A percentile compares a stretch with the other conserved stretches of the same genome.
These are phyloP conservation scores for Coniochaeta sp. DNA, from an alignment of 2,329 filamentous ascomycete genomes.

Conservation along the genomic window DNA sequence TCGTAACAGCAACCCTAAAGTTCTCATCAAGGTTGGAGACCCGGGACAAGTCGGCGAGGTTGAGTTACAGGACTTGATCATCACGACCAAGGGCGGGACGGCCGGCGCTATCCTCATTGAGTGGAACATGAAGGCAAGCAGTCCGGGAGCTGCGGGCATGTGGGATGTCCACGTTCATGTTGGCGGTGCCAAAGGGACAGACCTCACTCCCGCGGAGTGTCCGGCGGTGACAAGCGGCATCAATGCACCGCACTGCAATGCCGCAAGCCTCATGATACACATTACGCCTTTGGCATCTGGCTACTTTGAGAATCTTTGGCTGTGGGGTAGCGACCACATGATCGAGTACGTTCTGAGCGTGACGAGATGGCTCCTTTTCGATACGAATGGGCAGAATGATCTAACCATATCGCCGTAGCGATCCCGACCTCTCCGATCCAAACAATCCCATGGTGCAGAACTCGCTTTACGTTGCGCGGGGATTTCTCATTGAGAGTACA, in stretches of 20 bases:
- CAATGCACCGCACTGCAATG: constrained; percentile 29
- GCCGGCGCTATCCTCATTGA: constrained; percentile 63
- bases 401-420: neutral
- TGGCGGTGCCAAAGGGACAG: constrained; percentile 58
- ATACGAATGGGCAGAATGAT: too few relatives aligned
- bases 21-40: constrained; percentile 57
- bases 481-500: neutral
- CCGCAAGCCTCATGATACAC: constrained; percentile 29
- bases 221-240: constrained; percentile 45
- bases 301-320: constrained; percentile 46
- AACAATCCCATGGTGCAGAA: constrained; percentile 1
- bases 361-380: too few relatives aligned
- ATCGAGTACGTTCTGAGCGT: constrained; percentile 3
- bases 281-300: constrained; percentile 36
- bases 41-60: constrained; percentile 53
- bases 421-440: neutral
- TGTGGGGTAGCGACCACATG: constrained; percentile 59
- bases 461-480: neutral
- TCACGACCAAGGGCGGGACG: constrained; percentile 39
- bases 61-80: constrained; percentile 61
- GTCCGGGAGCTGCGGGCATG: constrained; percentile 51
- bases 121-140: constrained; percentile 57
- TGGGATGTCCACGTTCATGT: constrained; percentile 69
- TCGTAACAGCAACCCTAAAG: constrained; percentile 49
- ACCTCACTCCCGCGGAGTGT: constrained; percentile 56